Percentiles rank a stretch among this genome's conserved stretches.
Conservation (phyloP, 202 grass and related monocot genomes). For the Saccharum hybrid region DNA sequence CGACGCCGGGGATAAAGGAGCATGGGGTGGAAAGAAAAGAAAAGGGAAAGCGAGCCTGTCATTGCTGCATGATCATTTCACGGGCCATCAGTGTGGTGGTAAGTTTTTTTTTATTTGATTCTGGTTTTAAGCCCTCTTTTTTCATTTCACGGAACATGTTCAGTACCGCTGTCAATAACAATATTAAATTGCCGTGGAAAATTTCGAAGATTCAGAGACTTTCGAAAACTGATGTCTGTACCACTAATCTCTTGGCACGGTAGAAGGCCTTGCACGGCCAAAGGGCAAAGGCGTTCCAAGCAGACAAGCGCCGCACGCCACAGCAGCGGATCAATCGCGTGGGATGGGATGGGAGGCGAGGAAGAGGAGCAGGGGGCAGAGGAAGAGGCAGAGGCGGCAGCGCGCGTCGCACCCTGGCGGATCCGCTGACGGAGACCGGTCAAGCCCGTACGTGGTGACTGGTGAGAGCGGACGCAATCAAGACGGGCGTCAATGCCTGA, state of each 20-base stretch:
- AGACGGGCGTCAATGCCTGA: constrained; percentile 37
- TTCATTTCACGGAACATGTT: too few species aligned
- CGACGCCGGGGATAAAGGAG: neutral
- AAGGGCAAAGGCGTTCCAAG: too few species aligned
- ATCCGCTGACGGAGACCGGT: constrained; percentile 46
- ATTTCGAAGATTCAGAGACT: neutral
- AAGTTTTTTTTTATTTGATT: neutral
- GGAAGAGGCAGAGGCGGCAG: too few species aligned
- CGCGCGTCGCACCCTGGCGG: neutral
- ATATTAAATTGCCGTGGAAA: neutral
- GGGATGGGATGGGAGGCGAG: neutral
- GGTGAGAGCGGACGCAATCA: constrained; percentile 21
- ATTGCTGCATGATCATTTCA: constrained; percentile 40
- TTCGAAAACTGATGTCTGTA: neutral
- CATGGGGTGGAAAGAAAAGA: neutral
- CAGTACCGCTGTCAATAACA: neutral
- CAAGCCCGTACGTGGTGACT: constrained; percentile 44
- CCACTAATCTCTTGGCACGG: too few species aligned
- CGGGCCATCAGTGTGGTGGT: neutral
- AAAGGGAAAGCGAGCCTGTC: constrained; percentile 41
- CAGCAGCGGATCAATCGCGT: neutral
- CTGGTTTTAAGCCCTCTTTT: neutral
- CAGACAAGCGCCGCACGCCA: neutral
- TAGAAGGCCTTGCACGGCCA: too few species aligned
- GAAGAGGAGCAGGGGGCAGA: neutral